phyloP scores from a whole-genome alignment of 2,329 filamentous ascomycete genomes.

The Arthrobotrys megalospora region DNA sequence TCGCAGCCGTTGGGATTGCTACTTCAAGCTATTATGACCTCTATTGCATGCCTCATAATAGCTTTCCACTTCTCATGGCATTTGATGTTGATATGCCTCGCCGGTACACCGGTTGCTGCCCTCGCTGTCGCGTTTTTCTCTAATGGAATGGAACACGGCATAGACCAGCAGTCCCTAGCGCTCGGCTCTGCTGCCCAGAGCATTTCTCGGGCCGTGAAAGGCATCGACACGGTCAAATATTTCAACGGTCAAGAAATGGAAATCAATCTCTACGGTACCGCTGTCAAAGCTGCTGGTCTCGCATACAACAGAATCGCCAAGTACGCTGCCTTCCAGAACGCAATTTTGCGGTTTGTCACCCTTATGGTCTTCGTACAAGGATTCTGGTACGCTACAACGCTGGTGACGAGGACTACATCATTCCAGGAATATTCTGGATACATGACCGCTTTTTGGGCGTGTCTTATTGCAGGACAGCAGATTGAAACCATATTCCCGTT shows the following conservation, averaged over 20 bases:
- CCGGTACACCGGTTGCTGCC: slow-evolving; percentile 79
- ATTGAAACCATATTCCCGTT: slow-evolving; percentile 82
- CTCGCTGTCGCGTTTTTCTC: slow-evolving; percentile 64
- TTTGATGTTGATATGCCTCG: slow-evolving; percentile 83
- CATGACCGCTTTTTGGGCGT: slow-evolving; percentile 87
- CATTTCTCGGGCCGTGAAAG: slow-evolving; percentile 77
- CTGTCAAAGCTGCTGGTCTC: slow-evolving; percentile 74
- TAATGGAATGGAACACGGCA: slow-evolving; percentile 43
- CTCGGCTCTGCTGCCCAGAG: slow-evolving; percentile 76
- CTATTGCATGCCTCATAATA: slow-evolving; percentile 77
- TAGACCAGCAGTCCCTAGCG: slow-evolving; percentile 49
- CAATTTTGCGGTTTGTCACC: slow-evolving; percentile 80
- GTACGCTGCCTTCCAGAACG: slow-evolving; percentile 80
- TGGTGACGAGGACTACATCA: slow-evolving; percentile 77
- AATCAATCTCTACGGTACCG: slow-evolving; percentile 75
- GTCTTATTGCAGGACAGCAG: slow-evolving; percentile 81
- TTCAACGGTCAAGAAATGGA: slow-evolving; percentile 84
- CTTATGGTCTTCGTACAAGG: slow-evolving; percentile 86
- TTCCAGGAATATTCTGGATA: slow-evolving; percentile 69
- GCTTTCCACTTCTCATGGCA: slow-evolving; percentile 87
- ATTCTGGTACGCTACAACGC: slow-evolving; percentile 86
- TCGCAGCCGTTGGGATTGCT: slow-evolving; percentile 84
- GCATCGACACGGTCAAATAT: slow-evolving; percentile 88
- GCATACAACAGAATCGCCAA: slow-evolving; percentile 79
- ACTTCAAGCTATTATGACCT: slow-evolving; percentile 76